phyloP scores from a whole-genome alignment of 1,284 basidiomycete genomes.

The Trametes sp. region DNA sequence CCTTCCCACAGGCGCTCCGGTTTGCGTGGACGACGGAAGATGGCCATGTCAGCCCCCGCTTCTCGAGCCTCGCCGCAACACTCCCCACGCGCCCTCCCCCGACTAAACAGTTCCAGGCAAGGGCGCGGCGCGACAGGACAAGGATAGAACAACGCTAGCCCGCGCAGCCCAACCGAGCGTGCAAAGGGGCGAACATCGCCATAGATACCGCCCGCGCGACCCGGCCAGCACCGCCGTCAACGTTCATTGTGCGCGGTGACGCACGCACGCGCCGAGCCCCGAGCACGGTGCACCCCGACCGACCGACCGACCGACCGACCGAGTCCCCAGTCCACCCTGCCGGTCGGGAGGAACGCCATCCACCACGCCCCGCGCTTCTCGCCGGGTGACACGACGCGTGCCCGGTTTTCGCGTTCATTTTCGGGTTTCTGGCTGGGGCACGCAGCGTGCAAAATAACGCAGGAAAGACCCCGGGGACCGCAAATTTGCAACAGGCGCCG shows the following conservation, averaged over 20 bases:
- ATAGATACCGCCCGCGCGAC: conserved; percentile 2
- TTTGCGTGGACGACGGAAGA: conserved; percentile 29
- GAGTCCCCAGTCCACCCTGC: conserved; percentile 1
- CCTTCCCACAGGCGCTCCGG: conserved; percentile 36
- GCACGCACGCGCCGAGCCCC: neutral
- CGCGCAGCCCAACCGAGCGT: neutral
- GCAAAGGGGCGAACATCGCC: conserved; percentile 16
- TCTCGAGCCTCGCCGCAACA: neutral
- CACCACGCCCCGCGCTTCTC: conserved; percentile 33
- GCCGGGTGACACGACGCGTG: conserved; percentile 29
- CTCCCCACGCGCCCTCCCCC: conserved; percentile 1
- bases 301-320: conserved; percentile 13
- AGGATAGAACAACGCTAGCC: conserved; percentile 10
- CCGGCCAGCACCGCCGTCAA: neutral
- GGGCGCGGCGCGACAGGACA: conserved; percentile 2
- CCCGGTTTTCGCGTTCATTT: conserved; percentile 8
- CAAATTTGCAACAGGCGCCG: conserved; percentile 19
- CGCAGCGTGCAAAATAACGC: neutral
- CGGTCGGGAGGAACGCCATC: conserved; percentile 16
- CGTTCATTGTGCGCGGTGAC: conserved; percentile 3
- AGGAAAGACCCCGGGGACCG: conserved; percentile 18
- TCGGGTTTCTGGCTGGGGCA: neutral
- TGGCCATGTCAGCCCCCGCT: conserved; percentile 15
- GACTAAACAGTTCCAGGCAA: conserved; percentile 8
- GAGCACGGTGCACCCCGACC: neutral